Evolutionary conservation across 495 filamentous ascomycete species (phyloP).

Genomic region (Hypomontagnella monticulosa): DNA sequence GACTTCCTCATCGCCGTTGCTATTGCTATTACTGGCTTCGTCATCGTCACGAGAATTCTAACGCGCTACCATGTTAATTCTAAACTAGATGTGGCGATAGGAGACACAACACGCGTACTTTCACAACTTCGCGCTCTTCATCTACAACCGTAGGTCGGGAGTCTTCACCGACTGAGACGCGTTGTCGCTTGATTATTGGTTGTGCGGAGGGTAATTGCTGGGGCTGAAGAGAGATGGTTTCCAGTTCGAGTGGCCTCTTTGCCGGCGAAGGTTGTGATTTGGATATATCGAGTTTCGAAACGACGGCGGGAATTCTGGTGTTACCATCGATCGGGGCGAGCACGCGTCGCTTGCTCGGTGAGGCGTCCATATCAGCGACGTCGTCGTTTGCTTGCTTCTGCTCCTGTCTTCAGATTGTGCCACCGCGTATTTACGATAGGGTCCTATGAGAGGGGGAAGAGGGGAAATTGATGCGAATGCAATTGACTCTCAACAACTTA

Average conservation of each 20-base stretch:
- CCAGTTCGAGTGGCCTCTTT: constrained; percentile 41
- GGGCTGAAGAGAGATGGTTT: constrained; percentile 16
- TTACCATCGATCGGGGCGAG: constrained; percentile 56
- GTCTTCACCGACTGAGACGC: constrained; percentile 20
- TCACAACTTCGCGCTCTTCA: background rate
- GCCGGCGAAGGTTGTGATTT: constrained; percentile 13
- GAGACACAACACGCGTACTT: constrained; percentile 4
- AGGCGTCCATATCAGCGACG: constrained; percentile 45
- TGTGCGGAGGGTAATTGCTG: background rate
- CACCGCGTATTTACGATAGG: too few species aligned
- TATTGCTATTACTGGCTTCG: constrained; percentile 1
- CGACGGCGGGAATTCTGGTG: constrained; percentile 32
- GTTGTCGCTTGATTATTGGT: constrained; percentile 33
- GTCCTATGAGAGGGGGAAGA: too few species aligned
- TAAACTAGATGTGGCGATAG: background rate
- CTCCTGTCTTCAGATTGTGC: too few species aligned
- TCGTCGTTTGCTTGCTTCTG: too few species aligned
- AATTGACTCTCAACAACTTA: too few species aligned
- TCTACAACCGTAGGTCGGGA: background rate
- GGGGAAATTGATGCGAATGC: too few species aligned
- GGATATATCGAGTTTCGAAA: constrained; percentile 10
- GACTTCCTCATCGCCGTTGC: constrained; percentile 13
- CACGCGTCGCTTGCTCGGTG: constrained; percentile 57
- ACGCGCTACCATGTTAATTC: constrained; percentile 8
- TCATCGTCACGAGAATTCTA: constrained; percentile 16